Evolutionary conservation across 2,329 filamentous ascomycete genomes (phyloP), one percentile per base, ranked within the genome.

Genomic region (Tolypocladium cylindrosporum): DNA sequence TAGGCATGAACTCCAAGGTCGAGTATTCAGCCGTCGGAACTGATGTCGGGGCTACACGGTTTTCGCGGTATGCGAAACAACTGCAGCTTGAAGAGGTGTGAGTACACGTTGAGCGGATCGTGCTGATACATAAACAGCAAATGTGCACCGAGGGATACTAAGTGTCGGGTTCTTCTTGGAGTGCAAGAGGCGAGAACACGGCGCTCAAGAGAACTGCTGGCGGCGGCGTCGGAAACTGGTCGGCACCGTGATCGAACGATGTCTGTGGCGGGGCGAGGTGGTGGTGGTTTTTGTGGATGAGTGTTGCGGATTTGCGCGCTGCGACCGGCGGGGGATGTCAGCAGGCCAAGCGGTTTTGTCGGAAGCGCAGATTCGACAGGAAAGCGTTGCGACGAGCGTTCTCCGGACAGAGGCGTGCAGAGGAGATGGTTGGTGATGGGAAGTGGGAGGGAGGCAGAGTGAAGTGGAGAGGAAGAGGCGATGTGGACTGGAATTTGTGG

Each of bases 121-220:
- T 90, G 88, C 90, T 91, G 91, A 96, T 96, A 96, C 91, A 96
- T 96, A 95, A 89, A 96, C 91, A 88, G 73, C 71, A 72, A 52
- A 71, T 70, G 68, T 74, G 66, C 63, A 59, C 62, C 63, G 64
- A 65, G 59, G 59, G 64, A 61, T 64, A 57, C 66, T 72, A 70
- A 65, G 65, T 70, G 69, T 66, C 62, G 64, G 63, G 61, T 59
- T 56, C 57, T 55, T 34, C 37, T 45, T 56, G 50, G 37, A 40
- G 27, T 34, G 43, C 21, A 34, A 45, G 55, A 55, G 43, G 52
- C 11, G 39, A 43, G 52, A 27, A 11, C 0, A 24, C 21, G 56
- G 52, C 9, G 21, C 34, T 40, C 45, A 54, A 51, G 16, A 27
- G 45, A 21, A 19, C 2, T 19, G 55, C 16, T 21, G 45, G 51